Percentiles rank a stretch among this genome's conserved stretches.
Evolutionary conservation across 257 asterid genomes (phyloP).

Genomic region (Solanum sejunctum): DNA sequence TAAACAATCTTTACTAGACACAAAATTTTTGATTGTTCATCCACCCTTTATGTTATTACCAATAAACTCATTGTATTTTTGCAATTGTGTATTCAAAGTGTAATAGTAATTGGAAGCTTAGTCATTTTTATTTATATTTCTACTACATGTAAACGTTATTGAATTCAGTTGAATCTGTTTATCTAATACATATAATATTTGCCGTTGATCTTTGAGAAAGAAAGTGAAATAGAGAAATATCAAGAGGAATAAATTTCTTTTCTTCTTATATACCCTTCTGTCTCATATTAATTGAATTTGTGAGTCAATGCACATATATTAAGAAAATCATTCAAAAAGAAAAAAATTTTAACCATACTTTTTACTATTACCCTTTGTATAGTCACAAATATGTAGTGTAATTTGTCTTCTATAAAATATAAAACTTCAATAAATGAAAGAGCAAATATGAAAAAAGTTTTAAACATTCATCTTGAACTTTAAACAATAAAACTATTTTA

Average conservation of each 20-base stretch:
- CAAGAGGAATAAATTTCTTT: not conserved
- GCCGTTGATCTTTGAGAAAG: no score
- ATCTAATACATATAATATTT: not conserved
- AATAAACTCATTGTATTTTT: not conserved
- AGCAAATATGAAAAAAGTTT: no score
- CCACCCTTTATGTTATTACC: not conserved
- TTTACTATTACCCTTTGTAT: no score
- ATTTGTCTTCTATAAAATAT: no score
- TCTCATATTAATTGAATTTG: no score
- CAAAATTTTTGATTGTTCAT: not conserved
- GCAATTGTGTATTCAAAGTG: not conserved
- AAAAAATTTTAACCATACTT: no score
- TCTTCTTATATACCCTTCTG: not conserved
- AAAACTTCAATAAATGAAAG: no score
- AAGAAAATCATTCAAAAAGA: no score
- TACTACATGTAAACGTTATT: not conserved
- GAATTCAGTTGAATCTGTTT: not conserved
- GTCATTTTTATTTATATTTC: not conserved
- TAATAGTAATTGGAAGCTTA: not conserved
- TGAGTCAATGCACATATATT: no score
- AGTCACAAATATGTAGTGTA: no score
- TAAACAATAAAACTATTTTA: no score
- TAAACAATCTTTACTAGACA: not conserved
- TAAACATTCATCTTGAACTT: no score
- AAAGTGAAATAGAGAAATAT: not conserved